Evolutionary conservation across 169 alveolate species (phyloP), one percentile per base, ranked within the genome.

Genomic region (Perkinsus chesapeaki): DNA sequence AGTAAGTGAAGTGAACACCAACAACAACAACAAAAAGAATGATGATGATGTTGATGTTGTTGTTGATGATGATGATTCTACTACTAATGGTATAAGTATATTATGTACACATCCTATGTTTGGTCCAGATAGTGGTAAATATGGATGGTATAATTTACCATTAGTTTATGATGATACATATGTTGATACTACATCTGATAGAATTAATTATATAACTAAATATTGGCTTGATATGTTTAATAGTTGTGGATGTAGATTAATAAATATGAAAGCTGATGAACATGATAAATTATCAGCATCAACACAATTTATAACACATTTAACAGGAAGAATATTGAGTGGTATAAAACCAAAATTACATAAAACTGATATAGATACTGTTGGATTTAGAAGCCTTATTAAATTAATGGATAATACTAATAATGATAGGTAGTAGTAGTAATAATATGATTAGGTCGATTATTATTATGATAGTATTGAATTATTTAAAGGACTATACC

Each of bases 71-170:
- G 72, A 47, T 47, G 19, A 9, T 10, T 47, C 72, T 19, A 10
- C 9, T 47, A 47, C 19, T 47, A 47, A 9, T 47, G 19, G 27
- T 47, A 34, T 60, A 34, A 60, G 82, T 60, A 91, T 91, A 3
- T 39, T 91, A 34, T 91, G 93, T 39, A 91, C 93, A 0, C 93
- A 91, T n/a, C 93, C 93, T 37, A 91, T 91, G 93, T 91, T 91
- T 39, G 93, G 93, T n/a, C 93, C 93, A 38, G 82, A 91, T 27
- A n/a, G 47, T 31, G 93, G 93, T 20, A 39, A 39, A 37, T 27
- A 91, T 37, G 93, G 93, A 23, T 91, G 93, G 93, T 38, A 43
- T 31, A 36, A 73, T 23, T n/a, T 91, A 16, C 93, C 93, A 19
- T 91, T 91, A 27, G 93, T 91, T 38, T 91, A 39, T 37, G 82